Base-by-base conservation (phyloP, 345 rosid species). In the Diplotaxis tenuifolia region DNA sequence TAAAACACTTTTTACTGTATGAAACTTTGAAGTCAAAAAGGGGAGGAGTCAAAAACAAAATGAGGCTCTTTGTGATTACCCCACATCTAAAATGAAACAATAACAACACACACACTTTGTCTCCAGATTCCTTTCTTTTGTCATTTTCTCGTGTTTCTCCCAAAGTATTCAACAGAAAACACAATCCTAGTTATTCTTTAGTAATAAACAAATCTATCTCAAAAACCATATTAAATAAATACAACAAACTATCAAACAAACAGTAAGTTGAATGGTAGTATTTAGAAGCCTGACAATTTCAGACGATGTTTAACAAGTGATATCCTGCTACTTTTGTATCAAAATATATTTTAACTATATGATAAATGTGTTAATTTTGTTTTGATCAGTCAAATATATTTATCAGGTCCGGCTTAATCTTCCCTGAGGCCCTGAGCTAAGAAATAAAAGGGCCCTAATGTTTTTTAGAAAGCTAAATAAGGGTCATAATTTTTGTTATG, bases 1-100 rank as follows among this genome's bases (percentile, higher is more conserved):
- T 42, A 23, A 14, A 14, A 42, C 50, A 42, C 50, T 42, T 42
- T n/a, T 42, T 42, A 42, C 50, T 42, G 50, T 42, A 42, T 42
- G 50, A 42, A 42, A 47, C 27, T 47, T 9, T 85, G 73, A 76
- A 82, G 97, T 92, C 86, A 89, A 85, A 82, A 65, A 71, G 57
- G 29, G 49, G 49, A 38, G 65, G 73, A 61, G 90, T 86, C 93
- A 42, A 85, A 23, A 84, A 78, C 74, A 62, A 78, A 81, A 74
- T 18, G 75, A 80, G 56, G 54, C 62, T 71, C 74, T 74, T 70
- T 79, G 77, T 40, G 66, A 28, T 56, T 71, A 42, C 84, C 57
- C 87, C 92, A 84, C 91, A 58, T 59, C 55, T 96, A 89, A 88
- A 89, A 91, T 86, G 96, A 89, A 83, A 68, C 67, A 72, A 80